phyloP scores from a whole-genome alignment of 495 filamentous ascomycete genomes.

The Staphylotrichum longicolle region DNA sequence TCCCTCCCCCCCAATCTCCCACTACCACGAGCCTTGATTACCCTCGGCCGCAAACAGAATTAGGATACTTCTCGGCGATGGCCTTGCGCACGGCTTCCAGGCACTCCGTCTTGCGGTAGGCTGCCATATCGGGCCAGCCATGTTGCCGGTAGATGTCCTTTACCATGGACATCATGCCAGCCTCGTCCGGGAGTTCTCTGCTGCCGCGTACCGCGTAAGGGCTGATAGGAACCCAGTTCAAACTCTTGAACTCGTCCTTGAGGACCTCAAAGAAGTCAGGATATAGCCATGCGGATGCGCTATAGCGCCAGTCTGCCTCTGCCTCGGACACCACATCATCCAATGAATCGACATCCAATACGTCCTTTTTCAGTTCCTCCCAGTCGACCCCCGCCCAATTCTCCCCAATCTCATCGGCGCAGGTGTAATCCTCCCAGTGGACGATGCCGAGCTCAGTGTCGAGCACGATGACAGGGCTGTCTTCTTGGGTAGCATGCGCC shows the following conservation, averaged over 20 bases:
- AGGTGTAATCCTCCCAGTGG: conserved; percentile 1
- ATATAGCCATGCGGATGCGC: neutral
- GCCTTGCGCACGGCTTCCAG: no score
- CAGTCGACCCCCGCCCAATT: neutral
- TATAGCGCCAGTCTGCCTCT: conserved; percentile 7
- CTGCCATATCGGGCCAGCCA: no score
- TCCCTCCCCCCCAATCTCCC: neutral
- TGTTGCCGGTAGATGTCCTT: no score
- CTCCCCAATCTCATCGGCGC: neutral
- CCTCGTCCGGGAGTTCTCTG: neutral
- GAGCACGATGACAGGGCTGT: neutral
- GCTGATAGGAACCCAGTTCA: conserved; percentile 24
- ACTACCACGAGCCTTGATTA: no score
- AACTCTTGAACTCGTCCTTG: conserved; percentile 13
- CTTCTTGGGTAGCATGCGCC: neutral
- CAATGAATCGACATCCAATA: neutral
- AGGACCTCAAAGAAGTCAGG: conserved; percentile 9
- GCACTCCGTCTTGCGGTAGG: no score
- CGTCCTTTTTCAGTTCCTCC: neutral
- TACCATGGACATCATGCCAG: conserved; percentile 22
- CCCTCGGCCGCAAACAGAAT: no score
- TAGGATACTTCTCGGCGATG: no score
- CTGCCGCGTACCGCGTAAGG: neutral
- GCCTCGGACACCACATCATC: conserved; percentile 2
- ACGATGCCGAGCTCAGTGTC: conserved; percentile 10